Percentiles rank a stretch among this genome's conserved stretches.
These are phyloP conservation scores for Fulvia fulva DNA, from an alignment of 2,329 filamentous ascomycete genomes.

Conservation along the genomic window DNA sequence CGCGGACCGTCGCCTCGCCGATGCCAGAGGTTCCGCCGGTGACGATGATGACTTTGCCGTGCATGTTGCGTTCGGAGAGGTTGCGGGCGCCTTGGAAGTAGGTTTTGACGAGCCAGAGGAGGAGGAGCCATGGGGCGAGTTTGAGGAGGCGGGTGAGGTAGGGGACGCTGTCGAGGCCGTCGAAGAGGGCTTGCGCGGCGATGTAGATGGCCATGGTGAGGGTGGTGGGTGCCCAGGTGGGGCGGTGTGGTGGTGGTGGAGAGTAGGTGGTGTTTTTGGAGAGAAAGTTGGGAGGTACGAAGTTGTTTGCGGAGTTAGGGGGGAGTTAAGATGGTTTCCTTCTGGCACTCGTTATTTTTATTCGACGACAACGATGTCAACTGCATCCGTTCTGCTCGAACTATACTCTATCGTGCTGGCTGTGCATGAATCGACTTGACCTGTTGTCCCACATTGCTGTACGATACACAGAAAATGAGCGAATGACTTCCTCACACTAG, in stretches of 20 bases:
- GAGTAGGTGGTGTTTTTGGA: not conserved
- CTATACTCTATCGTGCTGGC: no score
- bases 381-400: no score
- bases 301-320: not conserved
- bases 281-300: not conserved
- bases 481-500: no score
- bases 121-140: slow-evolving; percentile 47
- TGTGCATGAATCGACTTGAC: no score
- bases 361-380: no score
- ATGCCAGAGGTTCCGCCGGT: slow-evolving; percentile 93
- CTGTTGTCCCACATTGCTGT: no score
- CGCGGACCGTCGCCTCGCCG: slow-evolving; percentile 69
- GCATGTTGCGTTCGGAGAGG: slow-evolving; percentile 74
- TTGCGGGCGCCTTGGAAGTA: slow-evolving; percentile 76
- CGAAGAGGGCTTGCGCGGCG: slow-evolving; percentile 49
- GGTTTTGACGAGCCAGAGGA: slow-evolving; percentile 61
- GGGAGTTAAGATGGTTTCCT: no score
- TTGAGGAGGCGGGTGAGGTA: slow-evolving; percentile 42
- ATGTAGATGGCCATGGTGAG: slow-evolving; percentile 60
- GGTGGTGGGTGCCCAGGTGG: not conserved
- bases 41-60: slow-evolving; percentile 88
- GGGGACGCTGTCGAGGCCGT: slow-evolving; percentile 51
- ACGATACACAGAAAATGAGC: no score
- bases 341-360: no score
- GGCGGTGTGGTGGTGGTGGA: slow-evolving; percentile 3